Conservation (phyloP, 441 rosid genomes). For the Caryocar brasiliense region DNA sequence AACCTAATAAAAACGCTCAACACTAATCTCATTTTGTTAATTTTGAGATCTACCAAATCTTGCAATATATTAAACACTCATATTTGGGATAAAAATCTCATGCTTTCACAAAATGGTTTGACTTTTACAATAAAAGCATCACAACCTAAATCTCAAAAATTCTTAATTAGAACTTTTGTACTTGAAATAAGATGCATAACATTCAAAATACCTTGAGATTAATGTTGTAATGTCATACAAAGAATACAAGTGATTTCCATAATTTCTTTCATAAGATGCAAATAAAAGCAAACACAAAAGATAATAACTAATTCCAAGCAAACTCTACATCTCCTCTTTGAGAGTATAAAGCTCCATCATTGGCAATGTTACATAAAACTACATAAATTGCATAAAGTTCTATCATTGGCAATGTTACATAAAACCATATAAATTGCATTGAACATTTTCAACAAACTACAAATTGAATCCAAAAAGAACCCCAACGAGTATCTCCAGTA, state of each 20-base stretch:
- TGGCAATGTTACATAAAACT: background rate
- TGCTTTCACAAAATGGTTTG: too few species aligned
- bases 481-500: background rate
- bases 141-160: too few species aligned
- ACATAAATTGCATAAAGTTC: background rate
- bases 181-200: too few species aligned
- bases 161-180: too few species aligned
- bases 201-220: background rate
- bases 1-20: background rate
- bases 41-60: background rate
- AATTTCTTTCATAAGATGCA: background rate
- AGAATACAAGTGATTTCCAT: background rate
- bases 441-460: background rate
- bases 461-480: background rate
- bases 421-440: background rate
- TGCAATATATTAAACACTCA: background rate
- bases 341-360: background rate
- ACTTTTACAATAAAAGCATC: too few species aligned
- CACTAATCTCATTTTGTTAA: accelerated
- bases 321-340: background rate
- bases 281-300: background rate
- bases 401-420: background rate
- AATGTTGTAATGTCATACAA: background rate
- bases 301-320: background rate
- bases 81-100: too few species aligned